A percentile compares a stretch with the other conserved stretches of the same genome.
phyloP scores from a whole-genome alignment of 1,139 yeast genomes.

The Schwanniomyces etchellsii region DNA sequence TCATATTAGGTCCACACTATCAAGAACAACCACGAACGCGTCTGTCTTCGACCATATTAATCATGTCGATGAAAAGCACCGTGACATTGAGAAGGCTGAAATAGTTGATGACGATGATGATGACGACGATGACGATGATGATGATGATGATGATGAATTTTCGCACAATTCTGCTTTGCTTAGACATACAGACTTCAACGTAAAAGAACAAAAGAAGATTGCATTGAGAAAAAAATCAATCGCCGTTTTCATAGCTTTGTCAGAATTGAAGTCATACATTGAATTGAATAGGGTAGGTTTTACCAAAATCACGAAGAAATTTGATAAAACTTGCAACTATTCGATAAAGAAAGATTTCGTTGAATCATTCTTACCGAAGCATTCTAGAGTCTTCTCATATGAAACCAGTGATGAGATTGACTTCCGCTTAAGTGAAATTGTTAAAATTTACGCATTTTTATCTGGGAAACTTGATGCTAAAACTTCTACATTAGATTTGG shows the following conservation, averaged over 20 bases:
- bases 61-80: slow-evolving; percentile 14
- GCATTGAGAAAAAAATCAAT: slow-evolving; percentile 66
- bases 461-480: slow-evolving; percentile 26
- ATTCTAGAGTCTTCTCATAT: slow-evolving; percentile 41
- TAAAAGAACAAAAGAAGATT: slow-evolving; percentile 50
- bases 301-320: slow-evolving; percentile 82
- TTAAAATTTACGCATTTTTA: slow-evolving; percentile 41
- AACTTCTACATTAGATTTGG: slow-evolving; percentile 30
- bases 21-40: slow-evolving; percentile 15
- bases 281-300: slow-evolving; percentile 86
- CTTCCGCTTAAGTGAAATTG: slow-evolving; percentile 40
- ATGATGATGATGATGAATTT: slow-evolving; percentile 33
- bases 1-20: not conserved
- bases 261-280: slow-evolving; percentile 78
- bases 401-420: slow-evolving; percentile 41
- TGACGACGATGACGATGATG: slow-evolving; percentile 37
- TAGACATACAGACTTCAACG: slow-evolving; percentile 41
- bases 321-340: slow-evolving; percentile 74
- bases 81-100: slow-evolving; percentile 8
- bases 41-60: slow-evolving; percentile 24
- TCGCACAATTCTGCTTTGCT: slow-evolving; percentile 35
- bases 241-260: slow-evolving; percentile 63
- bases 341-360: slow-evolving; percentile 51
- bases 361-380: slow-evolving; percentile 34
- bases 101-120: slow-evolving; percentile 18